Percentiles rank a stretch among this genome's conserved stretches.
Evolutionary conservation across 495 filamentous ascomycete genomes (phyloP).

Genomic region (Penicillium roqueforti): DNA sequence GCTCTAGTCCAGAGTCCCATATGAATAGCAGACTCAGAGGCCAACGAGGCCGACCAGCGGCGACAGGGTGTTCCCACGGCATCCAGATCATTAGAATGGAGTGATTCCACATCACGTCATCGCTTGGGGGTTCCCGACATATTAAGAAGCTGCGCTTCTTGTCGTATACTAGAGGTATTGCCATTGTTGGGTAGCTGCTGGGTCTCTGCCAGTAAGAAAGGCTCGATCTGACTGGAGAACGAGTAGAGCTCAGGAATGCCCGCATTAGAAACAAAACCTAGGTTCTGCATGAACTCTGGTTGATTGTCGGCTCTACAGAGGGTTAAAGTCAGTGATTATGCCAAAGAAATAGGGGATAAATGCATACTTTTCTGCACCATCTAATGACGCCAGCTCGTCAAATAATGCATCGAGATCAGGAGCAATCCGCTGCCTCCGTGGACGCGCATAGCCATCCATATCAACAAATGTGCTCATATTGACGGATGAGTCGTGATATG

Average conservation of each 20-base stretch:
- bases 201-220: constrained; percentile 34
- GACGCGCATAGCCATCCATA: constrained; percentile 31
- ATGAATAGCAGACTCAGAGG: background rate
- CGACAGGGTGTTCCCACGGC: background rate
- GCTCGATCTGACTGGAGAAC: constrained; percentile 37
- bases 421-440: constrained; percentile 36
- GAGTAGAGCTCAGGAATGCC: constrained; percentile 37
- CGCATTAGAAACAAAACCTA: constrained; percentile 37
- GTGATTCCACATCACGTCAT: constrained; percentile 7
- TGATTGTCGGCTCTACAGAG: constrained; percentile 32
- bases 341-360: background rate
- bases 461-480: constrained; percentile 30
- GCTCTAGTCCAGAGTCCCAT: background rate
- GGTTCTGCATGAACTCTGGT: constrained; percentile 44
- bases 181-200: constrained; percentile 28
- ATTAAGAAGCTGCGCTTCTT: constrained; percentile 23
- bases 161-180: constrained; percentile 15
- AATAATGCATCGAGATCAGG: constrained; percentile 43
- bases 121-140: constrained; percentile 18
- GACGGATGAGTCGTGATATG: constrained; percentile 32
- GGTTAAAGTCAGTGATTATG: background rate
- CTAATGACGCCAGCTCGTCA: constrained; percentile 41
- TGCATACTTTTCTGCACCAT: constrained; percentile 40
- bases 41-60: constrained; percentile 13
- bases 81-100: background rate